Conservation (phyloP, 129 eudicot species). For the Cynara cardunculus region DNA sequence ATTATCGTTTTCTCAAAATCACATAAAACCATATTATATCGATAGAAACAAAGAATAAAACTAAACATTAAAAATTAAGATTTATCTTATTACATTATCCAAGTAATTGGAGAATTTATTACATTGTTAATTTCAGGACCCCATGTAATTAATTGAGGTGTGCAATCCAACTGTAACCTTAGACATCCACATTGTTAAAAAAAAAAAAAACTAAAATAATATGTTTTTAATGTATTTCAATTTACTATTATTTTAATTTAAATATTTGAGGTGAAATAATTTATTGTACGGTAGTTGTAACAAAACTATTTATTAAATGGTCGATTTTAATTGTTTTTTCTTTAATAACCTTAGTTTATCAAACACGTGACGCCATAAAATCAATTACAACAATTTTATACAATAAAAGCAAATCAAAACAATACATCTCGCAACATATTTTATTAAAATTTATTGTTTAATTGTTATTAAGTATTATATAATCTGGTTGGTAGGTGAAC, state of each 20-base stretch:
- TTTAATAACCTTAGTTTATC: neutral
- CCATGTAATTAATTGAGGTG: neutral
- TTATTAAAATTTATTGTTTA: neutral
- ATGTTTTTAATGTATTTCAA: neutral
- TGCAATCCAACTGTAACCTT: neutral
- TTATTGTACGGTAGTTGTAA: neutral
- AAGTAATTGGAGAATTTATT: too few species aligned
- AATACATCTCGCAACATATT: neutral
- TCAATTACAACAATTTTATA: neutral
- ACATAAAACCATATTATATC: too few species aligned
- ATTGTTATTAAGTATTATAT: neutral
- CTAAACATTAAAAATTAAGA: too few species aligned
- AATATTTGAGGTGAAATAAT: neutral
- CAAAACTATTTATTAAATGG: neutral
- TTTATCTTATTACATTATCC: too few species aligned
- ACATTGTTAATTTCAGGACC: neutral
- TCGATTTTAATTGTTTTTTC: neutral
- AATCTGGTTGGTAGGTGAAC: too few species aligned
- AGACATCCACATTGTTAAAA: neutral
- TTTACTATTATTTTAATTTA: neutral
- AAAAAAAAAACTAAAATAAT: neutral
- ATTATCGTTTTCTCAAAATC: too few species aligned
- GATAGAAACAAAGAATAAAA: too few species aligned
- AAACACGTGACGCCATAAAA: neutral
- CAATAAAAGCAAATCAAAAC: neutral